These are phyloP conservation scores for Azolla pinnata DNA, from an alignment of 75 land plant genomes.

Conservation along the genomic window DNA sequence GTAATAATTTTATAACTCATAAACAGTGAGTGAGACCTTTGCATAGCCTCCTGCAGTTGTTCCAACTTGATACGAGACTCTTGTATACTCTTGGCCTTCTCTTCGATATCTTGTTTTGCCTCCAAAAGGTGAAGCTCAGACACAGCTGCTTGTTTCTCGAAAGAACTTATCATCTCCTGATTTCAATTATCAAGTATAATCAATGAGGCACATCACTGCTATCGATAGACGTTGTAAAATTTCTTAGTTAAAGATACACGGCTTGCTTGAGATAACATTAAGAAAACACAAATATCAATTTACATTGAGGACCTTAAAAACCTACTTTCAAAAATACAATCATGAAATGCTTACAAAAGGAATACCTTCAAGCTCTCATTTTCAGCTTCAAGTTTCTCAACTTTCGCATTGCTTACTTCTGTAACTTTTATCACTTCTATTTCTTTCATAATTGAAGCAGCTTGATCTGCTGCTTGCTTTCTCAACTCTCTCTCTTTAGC, in stretches of 20 bases:
- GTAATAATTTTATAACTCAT: too few relatives aligned
- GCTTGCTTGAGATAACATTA: too few relatives aligned
- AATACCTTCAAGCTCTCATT: constrained; percentile 84
- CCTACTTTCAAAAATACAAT: too few relatives aligned
- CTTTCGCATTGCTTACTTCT: constrained; percentile 52
- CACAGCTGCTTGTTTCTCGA: constrained; percentile 74
- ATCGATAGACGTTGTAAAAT: too few relatives aligned
- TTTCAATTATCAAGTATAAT: not conserved
- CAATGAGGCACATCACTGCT: not conserved
- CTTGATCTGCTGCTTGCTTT: constrained; percentile 43
- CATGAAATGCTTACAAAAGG: constrained; percentile 7
- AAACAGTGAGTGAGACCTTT: constrained; percentile 41
- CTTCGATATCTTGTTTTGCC: constrained; percentile 60
- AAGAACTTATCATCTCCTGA: constrained; percentile 54
- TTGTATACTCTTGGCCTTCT: constrained; percentile 55
- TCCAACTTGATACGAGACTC: constrained; percentile 63
- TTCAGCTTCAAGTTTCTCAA: constrained; percentile 61
- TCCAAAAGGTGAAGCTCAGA: constrained; percentile 63
- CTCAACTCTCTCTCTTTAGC: constrained; percentile 52
- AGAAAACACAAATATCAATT: too few relatives aligned
- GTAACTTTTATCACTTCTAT: constrained; percentile 35
- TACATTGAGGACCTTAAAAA: too few relatives aligned
- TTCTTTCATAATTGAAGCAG: constrained; percentile 31
- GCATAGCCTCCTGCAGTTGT: constrained; percentile 64
- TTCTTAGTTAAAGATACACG: too few relatives aligned